Evolutionary conservation across 345 rosid genomes (phyloP).

Genomic region (Odontarrhena argentea): DNA sequence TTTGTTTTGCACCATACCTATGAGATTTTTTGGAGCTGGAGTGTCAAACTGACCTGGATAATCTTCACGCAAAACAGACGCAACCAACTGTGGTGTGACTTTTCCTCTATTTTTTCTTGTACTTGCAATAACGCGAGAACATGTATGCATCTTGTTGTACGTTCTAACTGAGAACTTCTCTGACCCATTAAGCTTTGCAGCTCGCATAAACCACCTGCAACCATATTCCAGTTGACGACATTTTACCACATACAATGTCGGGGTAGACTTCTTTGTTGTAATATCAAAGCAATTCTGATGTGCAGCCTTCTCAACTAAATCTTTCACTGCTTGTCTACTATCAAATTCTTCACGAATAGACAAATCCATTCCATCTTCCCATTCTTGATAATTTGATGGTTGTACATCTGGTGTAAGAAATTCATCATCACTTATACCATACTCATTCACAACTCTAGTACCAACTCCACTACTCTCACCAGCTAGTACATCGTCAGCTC

Average conservation of each 20-base stretch:
- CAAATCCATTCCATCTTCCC: slow-evolving; percentile 3
- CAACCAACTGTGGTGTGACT: no score
- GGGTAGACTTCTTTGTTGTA: not conserved
- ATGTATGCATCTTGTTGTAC: no score
- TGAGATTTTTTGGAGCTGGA: no score
- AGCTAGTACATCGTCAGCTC: not conserved
- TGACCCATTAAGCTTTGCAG: not conserved
- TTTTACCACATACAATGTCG: not conserved
- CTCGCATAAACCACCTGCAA: not conserved
- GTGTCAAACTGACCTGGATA: no score
- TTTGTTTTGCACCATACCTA: no score
- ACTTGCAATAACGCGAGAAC: no score
- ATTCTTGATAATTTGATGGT: not conserved
- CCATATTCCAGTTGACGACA: not conserved
- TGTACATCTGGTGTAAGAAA: not conserved
- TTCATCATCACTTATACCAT: not conserved
- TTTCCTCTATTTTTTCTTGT: no score
- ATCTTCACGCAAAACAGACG: no score
- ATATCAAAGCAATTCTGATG: not conserved
- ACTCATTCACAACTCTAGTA: not conserved
- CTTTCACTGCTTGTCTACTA: not conserved
- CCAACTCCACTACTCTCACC: not conserved
- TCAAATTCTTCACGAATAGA: not conserved
- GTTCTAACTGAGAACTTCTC: no score
- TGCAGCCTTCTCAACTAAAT: not conserved